phyloP scores from a whole-genome alignment of 1,284 basidiomycete species.

The Puccinia hordei region DNA sequence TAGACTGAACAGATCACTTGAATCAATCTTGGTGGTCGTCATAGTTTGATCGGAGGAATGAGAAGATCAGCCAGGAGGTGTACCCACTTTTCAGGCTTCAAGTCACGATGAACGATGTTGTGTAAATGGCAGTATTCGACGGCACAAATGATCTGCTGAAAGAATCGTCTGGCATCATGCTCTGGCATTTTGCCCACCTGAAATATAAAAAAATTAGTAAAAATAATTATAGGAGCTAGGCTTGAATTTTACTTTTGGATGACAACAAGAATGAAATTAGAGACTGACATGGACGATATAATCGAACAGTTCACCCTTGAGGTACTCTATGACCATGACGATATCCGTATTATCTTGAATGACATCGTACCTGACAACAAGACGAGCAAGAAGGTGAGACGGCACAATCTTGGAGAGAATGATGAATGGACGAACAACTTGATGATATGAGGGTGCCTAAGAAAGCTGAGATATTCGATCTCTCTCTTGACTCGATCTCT shows the following conservation, averaged over 20 bases:
- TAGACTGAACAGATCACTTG: conserved; percentile 57
- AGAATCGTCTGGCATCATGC: conserved; percentile 80
- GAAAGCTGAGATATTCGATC: conserved; percentile 88
- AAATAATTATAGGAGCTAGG: no score
- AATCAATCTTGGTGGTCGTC: conserved; percentile 7
- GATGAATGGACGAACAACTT: conserved; percentile 70
- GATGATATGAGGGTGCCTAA: conserved; percentile 91
- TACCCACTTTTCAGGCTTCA: conserved; percentile 84
- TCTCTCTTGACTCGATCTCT: conserved; percentile 51
- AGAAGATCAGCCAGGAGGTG: neutral
- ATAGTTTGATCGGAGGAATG: neutral
- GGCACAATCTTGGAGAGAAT: neutral
- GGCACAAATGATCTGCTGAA: conserved; percentile 92
- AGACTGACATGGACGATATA: conserved; percentile 76
- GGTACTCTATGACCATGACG: conserved; percentile 84
- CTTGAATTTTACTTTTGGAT: neutral
- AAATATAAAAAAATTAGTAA: no score
- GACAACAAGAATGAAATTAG: neutral
- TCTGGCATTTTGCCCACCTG: conserved; percentile 71
- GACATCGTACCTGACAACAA: conserved; percentile 76
- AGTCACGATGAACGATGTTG: conserved; percentile 91
- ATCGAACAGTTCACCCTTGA: conserved; percentile 82
- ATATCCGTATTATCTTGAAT: conserved; percentile 90
- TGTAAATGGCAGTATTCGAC: conserved; percentile 92
- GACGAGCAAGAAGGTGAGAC: neutral